Evolutionary conservation across 1,284 basidiomycete species (phyloP).

Genomic region (Ustilago sp.): DNA sequence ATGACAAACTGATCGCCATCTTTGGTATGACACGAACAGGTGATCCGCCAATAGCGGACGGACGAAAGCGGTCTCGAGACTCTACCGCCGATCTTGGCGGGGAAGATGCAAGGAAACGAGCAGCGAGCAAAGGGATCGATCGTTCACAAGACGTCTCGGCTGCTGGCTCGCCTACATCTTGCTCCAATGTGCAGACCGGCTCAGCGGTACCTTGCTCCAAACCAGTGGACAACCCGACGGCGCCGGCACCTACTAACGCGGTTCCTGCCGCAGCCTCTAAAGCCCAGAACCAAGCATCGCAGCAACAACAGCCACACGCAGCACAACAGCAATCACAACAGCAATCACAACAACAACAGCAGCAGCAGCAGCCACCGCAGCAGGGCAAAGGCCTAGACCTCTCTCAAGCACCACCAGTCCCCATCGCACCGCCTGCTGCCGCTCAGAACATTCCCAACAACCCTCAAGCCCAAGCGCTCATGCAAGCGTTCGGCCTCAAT

Average conservation of each 20-base stretch:
- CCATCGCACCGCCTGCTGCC: constrained; percentile 24
- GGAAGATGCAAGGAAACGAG: constrained; percentile 25
- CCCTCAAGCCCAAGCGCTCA: constrained; percentile 53
- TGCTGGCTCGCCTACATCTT: constrained; percentile 20
- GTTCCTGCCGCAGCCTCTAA: constrained; percentile 3
- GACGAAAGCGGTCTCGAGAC: constrained; percentile 30
- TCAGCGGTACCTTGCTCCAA: not conserved
- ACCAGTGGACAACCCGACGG: constrained; percentile 3
- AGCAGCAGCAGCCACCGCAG: constrained; percentile 16
- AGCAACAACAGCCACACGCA: not conserved
- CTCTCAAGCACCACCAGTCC: constrained; percentile 38
- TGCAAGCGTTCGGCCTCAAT: constrained; percentile 58
- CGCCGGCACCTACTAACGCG: not conserved
- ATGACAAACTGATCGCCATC: constrained; percentile 38
- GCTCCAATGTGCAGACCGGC: constrained; percentile 13
- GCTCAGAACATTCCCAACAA: constrained; percentile 39
- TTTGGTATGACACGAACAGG: constrained; percentile 13
- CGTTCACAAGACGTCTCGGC: constrained; percentile 27
- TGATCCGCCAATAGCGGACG: constrained; percentile 19
- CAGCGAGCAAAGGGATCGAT: constrained; percentile 22
- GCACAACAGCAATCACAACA: not conserved
- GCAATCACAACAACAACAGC: not conserved
- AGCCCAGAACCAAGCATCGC: not conserved
- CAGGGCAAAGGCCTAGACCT: constrained; percentile 32
- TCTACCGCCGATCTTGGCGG: constrained; percentile 19